Base-by-base conservation (phyloP, 2,329 filamentous ascomycete species). In the Fusarium sp. region DNA sequence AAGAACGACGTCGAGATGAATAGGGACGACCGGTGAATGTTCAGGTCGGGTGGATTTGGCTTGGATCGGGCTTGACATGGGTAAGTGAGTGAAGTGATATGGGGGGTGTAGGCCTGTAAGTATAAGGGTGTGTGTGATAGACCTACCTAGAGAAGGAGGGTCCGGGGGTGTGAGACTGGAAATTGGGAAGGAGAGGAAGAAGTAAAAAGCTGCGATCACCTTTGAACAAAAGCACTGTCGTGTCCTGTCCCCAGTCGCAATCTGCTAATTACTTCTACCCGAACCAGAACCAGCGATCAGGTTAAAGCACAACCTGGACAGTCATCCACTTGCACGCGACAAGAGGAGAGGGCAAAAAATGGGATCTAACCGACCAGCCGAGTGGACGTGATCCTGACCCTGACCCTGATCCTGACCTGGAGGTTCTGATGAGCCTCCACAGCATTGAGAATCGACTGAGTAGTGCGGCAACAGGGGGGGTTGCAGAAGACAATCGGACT, bases 201-300 rank as follows among this genome's bases (percentile, higher is more conserved):
- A 53, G 34, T 37, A 53, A 27, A 25, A 53, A 18, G 49, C 49
- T 51, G 32, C 32, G 49, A 51, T 42, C 49, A 53, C 34, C 34
- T 37, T n/a, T 37, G 34, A 51, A 23, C 37, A 34, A 34, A 32
- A 49, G 28, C 13, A 23, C n/a, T 23, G 28, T 12, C 10, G 12
- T 28, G 28, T 13, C 27, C 11, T 30, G 16, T 32, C 59, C 59
- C 57, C 32, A 28, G 69, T 68, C 59, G 70, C 70, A 75, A 75
- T 75, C 73, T 75, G 72, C 73, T 71, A 73, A 75, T 70, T 71
- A 72, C 74, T 70, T 61, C 66, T 64, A 64, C 68, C 63, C 70
- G 66, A 53, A 42, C 23, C 23, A 73, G 66, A 53, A 51, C 23
- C 23, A 73, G 68, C 70, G 73, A 75, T 75, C 73, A 75, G 72